Conservation (phyloP, 129 eudicot species). For the Calendula officinalis region DNA sequence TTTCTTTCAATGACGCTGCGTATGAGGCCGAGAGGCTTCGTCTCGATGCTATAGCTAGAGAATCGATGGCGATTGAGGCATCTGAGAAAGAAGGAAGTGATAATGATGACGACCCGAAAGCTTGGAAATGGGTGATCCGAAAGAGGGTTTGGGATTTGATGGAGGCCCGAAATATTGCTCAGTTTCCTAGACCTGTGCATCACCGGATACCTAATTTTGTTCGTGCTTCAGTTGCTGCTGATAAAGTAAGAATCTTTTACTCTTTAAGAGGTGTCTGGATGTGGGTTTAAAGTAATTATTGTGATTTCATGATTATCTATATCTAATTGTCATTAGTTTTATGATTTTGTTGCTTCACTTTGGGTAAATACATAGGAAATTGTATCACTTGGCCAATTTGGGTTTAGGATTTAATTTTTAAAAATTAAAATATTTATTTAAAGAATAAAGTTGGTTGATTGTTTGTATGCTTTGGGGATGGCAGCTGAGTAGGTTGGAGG, state of each 20-base stretch:
- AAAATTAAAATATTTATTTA: not conserved
- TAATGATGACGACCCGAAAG: constrained; percentile 58
- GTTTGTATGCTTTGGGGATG: constrained; percentile 7
- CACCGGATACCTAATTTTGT: constrained; percentile 90
- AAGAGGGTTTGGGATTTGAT: constrained; percentile 91
- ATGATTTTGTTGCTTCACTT: not conserved
- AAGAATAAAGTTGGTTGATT: constrained; percentile 21
- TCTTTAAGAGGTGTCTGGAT: not conserved
- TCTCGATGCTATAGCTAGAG: constrained; percentile 69
- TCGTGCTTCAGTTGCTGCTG: constrained; percentile 69
- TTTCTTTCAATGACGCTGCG: constrained; percentile 50
- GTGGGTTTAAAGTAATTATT: not conserved
- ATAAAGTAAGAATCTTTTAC: constrained; percentile 35
- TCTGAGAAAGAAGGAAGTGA: constrained; percentile 35
- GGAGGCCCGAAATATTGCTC: constrained; percentile 83
- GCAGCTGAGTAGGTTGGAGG: constrained; percentile 77
- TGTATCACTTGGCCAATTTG: constrained; percentile 1
- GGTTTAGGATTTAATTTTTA: not conserved
- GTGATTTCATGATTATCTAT: not conserved
- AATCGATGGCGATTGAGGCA: constrained; percentile 65
- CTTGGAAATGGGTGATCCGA: constrained; percentile 81
- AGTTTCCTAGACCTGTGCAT: constrained; percentile 93
- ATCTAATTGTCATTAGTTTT: not conserved
- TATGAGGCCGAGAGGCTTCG: constrained; percentile 77
- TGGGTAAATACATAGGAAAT: not conserved